Base-by-base conservation (phyloP, 202 grass and related monocot genomes). In the Digitaria exilis region DNA sequence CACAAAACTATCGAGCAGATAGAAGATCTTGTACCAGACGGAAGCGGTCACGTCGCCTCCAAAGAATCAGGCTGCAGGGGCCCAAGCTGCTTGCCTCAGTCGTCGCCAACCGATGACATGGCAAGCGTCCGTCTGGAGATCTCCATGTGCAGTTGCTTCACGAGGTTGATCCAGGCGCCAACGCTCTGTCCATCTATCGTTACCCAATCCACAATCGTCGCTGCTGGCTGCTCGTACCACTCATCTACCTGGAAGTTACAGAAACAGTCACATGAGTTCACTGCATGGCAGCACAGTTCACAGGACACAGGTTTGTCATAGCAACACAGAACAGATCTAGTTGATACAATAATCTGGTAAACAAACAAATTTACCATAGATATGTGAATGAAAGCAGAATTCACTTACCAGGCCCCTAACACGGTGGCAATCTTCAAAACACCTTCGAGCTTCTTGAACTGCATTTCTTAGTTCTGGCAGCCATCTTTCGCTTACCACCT, bases 171-270 rank as follows among this genome's bases (percentile, higher is more conserved):
- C 96, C 96, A 99, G 41, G 96, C 87, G 61, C 96, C 89, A 19
- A 96, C 83, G 69, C 88, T 99, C 67, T 96, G 93, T 46, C 93
- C 93, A 55, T 99, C 96, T 82, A 94, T 88, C 0, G 90, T 99
- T 37, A 92, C 91, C 96, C 96, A 99, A 30, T 99, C 96, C 25
- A 99, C 91, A 58, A 89, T 85, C 35, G 96, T 96, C 67, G 89
- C 89, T 49, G 96, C 93, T 15, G 93, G 93, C 60, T 99, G 96
- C 71, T 99, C 96, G 51, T 94, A 96, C 93, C 93, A 99, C 73
- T 99, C 96, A 52, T 99, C 96, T 21, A 99, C 93, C 96, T 99
- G 75, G n/a, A 69, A 65, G 54, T 80, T 63, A 51, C 7, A 60
- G 64, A 9, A 32, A 37, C 43, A 75, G 32, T 7, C 24, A 24